Conservation (phyloP, 257 asterid species). For the Leptodermis oblonga region DNA sequence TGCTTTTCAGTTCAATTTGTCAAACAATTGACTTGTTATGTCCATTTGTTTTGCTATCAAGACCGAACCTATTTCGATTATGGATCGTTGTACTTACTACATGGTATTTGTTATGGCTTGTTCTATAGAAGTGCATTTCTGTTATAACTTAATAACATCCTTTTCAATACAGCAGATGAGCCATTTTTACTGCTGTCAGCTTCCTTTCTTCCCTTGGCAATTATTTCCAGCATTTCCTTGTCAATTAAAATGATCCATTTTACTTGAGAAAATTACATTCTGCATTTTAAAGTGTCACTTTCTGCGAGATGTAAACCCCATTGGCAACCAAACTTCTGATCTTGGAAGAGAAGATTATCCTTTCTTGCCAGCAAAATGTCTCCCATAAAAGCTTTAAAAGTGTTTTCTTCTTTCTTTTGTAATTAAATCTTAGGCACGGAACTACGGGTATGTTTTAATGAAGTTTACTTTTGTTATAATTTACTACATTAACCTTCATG, state of each 20-base stretch:
- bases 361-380: neutral
- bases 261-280: neutral
- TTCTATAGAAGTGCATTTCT: neutral
- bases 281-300: neutral
- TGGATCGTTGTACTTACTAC: neutral
- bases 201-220: neutral
- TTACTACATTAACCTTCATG: neutral
- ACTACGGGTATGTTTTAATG: conserved; percentile 19
- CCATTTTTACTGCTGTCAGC: neutral
- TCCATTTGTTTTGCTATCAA: neutral
- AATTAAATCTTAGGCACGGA: conserved; percentile 19
- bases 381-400: neutral
- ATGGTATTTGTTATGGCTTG: neutral
- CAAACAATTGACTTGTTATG: neutral
- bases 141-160: neutral
- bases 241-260: neutral
- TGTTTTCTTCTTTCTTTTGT: neutral
- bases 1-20: neutral
- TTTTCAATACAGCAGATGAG: neutral
- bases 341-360: neutral
- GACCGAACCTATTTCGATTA: neutral
- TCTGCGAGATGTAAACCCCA: neutral
- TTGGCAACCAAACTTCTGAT: neutral
- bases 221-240: neutral
- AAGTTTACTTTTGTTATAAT: neutral